A percentile compares a stretch with the other conserved stretches of the same genome.
Evolutionary conservation across 345 rosid species (phyloP).

Genomic region (Trapa incisa): DNA sequence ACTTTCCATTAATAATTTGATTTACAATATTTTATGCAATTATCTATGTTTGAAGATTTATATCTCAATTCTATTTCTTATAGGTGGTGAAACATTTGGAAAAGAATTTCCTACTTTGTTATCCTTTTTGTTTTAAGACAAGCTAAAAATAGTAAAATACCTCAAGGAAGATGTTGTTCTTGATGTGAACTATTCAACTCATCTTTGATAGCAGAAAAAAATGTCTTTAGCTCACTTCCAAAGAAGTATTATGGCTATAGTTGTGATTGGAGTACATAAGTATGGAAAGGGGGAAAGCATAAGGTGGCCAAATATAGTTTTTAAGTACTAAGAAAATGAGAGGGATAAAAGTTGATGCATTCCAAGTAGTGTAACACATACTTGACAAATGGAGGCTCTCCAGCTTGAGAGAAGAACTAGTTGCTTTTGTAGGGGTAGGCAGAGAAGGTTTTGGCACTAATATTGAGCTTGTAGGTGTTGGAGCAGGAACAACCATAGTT

Average conservation of each 20-base stretch:
- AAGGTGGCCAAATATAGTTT: neutral
- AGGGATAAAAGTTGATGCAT: neutral
- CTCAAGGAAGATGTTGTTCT: neutral
- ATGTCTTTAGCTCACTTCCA: neutral
- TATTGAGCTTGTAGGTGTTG: constrained; percentile 25
- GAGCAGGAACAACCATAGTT: constrained; percentile 18
- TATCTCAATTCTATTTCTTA: neutral
- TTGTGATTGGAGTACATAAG: neutral
- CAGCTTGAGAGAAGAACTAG: constrained; percentile 46
- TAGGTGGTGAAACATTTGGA: neutral
- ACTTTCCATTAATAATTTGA: neutral
- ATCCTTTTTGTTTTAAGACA: neutral
- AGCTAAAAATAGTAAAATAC: neutral
- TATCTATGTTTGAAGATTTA: neutral
- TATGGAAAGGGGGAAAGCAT: neutral
- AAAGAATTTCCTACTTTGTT: neutral
- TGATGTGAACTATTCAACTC: neutral
- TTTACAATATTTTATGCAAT: neutral
- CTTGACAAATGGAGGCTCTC: constrained; percentile 93
- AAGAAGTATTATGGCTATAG: neutral
- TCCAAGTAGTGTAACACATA: constrained; percentile 2
- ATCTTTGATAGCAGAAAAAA: neutral
- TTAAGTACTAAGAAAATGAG: neutral
- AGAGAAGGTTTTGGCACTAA: constrained; percentile 24
- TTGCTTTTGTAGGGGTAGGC: constrained; percentile 33